Conservation (phyloP, 176 grass and related monocot species). For the bread wheat (Triticum aestivum) region DNA sequence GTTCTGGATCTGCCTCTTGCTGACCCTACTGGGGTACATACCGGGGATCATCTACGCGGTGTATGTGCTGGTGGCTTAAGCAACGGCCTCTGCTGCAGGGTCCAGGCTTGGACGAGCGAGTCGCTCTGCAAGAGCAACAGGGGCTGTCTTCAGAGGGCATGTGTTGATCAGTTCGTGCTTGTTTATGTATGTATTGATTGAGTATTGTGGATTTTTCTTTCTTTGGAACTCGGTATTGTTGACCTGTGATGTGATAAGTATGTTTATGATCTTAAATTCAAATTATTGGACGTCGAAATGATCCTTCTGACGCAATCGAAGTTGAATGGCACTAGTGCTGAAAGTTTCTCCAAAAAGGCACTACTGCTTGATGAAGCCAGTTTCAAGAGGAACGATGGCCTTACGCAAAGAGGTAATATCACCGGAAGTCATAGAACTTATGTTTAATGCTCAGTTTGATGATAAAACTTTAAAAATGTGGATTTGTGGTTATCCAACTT, state of each 20-base stretch:
- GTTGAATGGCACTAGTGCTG: no score
- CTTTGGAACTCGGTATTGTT: neutral
- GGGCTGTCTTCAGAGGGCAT: neutral
- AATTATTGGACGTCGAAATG: neutral
- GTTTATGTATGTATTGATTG: neutral
- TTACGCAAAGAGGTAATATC: neutral
- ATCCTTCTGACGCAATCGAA: neutral
- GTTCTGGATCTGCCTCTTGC: constrained; percentile 73
- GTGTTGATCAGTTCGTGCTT: neutral
- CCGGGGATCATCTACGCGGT: constrained; percentile 76
- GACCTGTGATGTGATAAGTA: neutral
- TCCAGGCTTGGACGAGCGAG: neutral
- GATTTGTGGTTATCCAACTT: no score
- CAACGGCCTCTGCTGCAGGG: neutral
- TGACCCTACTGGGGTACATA: constrained; percentile 74
- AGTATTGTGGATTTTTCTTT: neutral
- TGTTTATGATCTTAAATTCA: neutral
- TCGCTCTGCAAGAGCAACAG: neutral
- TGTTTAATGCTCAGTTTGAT: no score
- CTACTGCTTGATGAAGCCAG: no score
- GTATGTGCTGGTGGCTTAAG: constrained; percentile 56
- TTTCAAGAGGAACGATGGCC: neutral
- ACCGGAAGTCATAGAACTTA: no score
- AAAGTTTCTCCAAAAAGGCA: no score
- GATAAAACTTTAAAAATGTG: no score